These are phyloP conservation scores for Xylariomycetidae sp. DNA, from an alignment of 2,329 filamentous ascomycete genomes.

Conservation along the genomic window DNA sequence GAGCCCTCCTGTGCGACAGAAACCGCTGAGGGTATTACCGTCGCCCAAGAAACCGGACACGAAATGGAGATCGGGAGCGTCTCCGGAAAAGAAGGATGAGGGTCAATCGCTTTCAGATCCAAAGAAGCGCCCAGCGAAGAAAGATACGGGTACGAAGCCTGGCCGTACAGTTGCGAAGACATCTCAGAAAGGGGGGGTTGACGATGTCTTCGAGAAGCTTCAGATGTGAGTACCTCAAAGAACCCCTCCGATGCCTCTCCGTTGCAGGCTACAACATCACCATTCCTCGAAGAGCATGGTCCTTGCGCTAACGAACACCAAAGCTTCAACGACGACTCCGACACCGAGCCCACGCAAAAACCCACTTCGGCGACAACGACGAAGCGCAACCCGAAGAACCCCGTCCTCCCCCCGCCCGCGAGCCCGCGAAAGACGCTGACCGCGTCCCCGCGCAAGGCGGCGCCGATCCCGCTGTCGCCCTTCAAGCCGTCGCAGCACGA, in stretches of 20 bases:
- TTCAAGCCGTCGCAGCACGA: constrained; percentile 27
- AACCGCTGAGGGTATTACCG: constrained; percentile 14
- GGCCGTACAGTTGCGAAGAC: constrained; percentile 9
- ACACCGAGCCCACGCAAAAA: constrained; percentile 15
- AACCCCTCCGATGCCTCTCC: too few species aligned
- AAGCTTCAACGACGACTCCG: constrained; percentile 23
- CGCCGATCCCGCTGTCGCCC: constrained; percentile 23
- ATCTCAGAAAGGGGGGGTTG: constrained; percentile 14
- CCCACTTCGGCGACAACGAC: too few species aligned
- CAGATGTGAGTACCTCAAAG: constrained; percentile 25
- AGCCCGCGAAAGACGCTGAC: constrained; percentile 22
- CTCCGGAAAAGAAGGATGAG: constrained; percentile 3
- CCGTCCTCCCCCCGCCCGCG: constrained; percentile 12
- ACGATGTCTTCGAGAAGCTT: constrained; percentile 26
- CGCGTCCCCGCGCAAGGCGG: constrained; percentile 18
- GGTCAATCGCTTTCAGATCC: constrained; percentile 3
- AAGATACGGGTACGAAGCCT: constrained; percentile 4
- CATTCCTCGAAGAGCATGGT: too few species aligned
- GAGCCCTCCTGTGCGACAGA: constrained; percentile 13
- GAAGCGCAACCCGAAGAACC: constrained; percentile 4
- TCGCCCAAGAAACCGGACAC: constrained; percentile 12
- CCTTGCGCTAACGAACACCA: not conserved
- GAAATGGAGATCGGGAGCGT: constrained; percentile 6
- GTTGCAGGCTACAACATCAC: not conserved
- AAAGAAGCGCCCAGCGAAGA: constrained; percentile 10